Evolutionary conservation across 192 early-diverging fungal genomes (phyloP).

Genomic region (Mortierella antarctica): DNA sequence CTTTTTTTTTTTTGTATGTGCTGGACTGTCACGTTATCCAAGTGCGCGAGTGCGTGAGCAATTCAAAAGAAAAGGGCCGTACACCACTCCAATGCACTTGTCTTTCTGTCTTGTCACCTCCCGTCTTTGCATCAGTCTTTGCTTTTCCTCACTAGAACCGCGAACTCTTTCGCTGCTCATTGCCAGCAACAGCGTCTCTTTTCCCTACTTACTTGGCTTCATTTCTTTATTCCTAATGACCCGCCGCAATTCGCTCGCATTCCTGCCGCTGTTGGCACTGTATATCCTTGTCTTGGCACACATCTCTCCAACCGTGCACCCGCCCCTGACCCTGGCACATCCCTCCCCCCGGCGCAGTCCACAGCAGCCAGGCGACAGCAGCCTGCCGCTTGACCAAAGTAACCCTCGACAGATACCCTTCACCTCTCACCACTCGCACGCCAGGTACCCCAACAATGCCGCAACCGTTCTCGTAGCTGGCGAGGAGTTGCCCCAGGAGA

Average conservation of each 20-base stretch:
- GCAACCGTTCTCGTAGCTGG: neutral
- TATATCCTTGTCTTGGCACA: conserved; percentile 18
- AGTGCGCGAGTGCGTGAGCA: too few species aligned
- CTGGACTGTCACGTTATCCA: too few species aligned
- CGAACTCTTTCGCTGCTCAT: neutral
- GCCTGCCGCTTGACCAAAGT: too few species aligned
- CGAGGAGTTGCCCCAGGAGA: conserved; percentile 11
- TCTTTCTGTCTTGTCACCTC: neutral
- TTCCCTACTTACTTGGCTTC: neutral
- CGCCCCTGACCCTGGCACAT: conserved; percentile 9
- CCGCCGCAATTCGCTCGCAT: conserved; percentile 16
- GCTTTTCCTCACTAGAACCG: neutral
- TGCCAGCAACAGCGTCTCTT: neutral
- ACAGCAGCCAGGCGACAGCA: too few species aligned
- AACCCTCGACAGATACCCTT: conserved; percentile 4
- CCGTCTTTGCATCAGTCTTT: neutral
- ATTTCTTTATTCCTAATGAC: neutral
- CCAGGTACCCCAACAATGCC: neutral
- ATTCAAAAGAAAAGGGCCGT: too few species aligned
- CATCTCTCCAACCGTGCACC: conserved; percentile 1
- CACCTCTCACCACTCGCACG: neutral
- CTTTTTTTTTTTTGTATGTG: too few species aligned
- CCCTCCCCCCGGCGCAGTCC: neutral
- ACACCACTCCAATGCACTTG: too few species aligned
- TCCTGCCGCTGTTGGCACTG: conserved; percentile 16